Evolutionary conservation across 2,329 filamentous ascomycete species (phyloP).

Genomic region (Ciborinia camelliae): DNA sequence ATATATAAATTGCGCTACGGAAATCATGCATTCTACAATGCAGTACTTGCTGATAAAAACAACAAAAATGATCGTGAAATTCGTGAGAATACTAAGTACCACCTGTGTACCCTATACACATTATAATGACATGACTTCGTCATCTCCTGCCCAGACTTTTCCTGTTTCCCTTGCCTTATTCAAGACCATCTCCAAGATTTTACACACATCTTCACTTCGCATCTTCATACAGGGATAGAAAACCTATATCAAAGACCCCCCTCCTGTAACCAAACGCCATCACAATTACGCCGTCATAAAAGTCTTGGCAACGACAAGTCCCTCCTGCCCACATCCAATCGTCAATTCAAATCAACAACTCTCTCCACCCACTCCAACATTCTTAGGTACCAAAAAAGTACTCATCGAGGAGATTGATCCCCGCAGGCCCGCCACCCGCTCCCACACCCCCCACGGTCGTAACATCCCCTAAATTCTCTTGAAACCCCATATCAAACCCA

Average conservation of each 20-base stretch:
- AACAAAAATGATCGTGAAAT: not conserved
- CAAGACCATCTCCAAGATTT: not conserved
- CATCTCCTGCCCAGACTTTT: not conserved
- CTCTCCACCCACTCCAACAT: not conserved
- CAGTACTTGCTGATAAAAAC: not conserved
- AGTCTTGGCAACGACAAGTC: not conserved
- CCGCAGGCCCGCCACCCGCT: conserved; percentile 22
- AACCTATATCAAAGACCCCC: too few species aligned
- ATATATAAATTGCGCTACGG: not conserved
- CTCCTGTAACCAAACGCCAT: not conserved
- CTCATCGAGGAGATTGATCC: conserved; percentile 49
- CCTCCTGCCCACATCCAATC: not conserved
- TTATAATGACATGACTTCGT: not conserved
- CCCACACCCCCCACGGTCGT: conserved; percentile 33
- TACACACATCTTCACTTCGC: not conserved
- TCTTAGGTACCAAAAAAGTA: conserved; percentile 49
- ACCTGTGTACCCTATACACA: not conserved
- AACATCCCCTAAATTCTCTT: conserved; percentile 28
- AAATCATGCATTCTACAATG: not conserved
- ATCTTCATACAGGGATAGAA: not conserved
- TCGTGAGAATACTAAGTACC: not conserved
- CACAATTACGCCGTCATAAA: not conserved
- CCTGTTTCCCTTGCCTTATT: not conserved
- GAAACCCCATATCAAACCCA: conserved; percentile 23
- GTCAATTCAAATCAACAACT: not conserved